Conservation (phyloP, 2,329 filamentous ascomycete species). For the Neofusicoccum cordaticola region DNA sequence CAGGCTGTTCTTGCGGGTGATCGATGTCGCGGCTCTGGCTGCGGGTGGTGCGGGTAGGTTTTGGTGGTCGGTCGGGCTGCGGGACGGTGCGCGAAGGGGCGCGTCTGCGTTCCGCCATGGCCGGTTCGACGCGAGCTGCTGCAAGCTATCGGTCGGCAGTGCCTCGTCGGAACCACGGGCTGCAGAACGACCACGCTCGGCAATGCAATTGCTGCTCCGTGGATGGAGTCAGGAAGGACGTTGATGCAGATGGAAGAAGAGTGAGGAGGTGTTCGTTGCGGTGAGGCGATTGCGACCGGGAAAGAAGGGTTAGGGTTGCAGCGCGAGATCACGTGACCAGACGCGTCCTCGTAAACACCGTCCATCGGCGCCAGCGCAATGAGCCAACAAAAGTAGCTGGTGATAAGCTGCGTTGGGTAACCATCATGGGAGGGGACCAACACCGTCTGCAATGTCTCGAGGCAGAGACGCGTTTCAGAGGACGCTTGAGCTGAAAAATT, state of each 20-base stretch:
- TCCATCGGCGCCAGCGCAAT: too few relatives aligned
- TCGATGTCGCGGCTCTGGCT: slow-evolving; percentile 41
- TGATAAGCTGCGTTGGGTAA: too few relatives aligned
- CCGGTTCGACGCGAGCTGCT: background rate
- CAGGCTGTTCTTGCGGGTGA: slow-evolving; percentile 18
- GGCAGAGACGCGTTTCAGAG: too few relatives aligned
- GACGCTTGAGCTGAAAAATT: too few relatives aligned
- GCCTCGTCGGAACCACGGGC: background rate
- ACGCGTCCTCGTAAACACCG: too few relatives aligned
- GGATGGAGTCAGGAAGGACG: background rate
- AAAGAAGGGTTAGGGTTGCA: background rate
- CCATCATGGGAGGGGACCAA: too few relatives aligned
- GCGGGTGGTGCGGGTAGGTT: slow-evolving; percentile 24
- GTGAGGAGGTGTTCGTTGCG: background rate
- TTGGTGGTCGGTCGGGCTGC: slow-evolving; percentile 25
- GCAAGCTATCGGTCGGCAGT: too few relatives aligned
- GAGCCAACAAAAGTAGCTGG: too few relatives aligned
- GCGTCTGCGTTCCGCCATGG: slow-evolving; percentile 24
- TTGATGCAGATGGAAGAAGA: background rate
- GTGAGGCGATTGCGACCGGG: background rate
- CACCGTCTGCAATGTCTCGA: too few relatives aligned
- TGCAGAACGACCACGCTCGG: background rate
- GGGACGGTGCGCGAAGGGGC: slow-evolving; percentile 32
- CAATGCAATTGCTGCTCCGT: background rate
- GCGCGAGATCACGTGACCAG: too few relatives aligned